A percentile compares a stretch with the other conserved stretches of the same genome.
These are phyloP conservation scores for Phlegmacium glaucopus DNA, from an alignment of 768 basidiomycete genomes.

Conservation along the genomic window DNA sequence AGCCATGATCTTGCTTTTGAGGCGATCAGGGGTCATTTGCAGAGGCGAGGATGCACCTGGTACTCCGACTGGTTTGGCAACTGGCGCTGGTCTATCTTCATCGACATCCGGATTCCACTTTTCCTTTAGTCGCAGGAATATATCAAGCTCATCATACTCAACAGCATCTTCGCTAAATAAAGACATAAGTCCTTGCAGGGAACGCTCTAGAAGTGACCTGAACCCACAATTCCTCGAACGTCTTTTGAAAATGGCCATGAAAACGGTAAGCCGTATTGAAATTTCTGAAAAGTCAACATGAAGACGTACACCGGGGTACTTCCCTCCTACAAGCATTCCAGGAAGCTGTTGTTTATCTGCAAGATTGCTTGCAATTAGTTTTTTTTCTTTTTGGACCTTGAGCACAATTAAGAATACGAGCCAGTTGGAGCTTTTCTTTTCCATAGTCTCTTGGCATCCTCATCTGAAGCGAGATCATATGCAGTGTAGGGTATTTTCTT, in stretches of 20 bases:
- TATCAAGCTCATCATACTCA: constrained; percentile 68
- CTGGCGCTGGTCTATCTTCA: constrained; percentile 53
- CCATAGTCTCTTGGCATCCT: constrained; percentile 77
- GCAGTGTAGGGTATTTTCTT: constrained; percentile 82
- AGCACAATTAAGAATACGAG: constrained; percentile 21
- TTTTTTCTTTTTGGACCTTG: too few relatives aligned
- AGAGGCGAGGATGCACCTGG: constrained; percentile 73
- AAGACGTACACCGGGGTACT: constrained; percentile 68
- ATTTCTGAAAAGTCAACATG: constrained; percentile 1
- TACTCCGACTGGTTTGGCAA: constrained; percentile 67
- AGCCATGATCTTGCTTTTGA: constrained; percentile 56
- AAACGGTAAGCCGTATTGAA: constrained; percentile 6
- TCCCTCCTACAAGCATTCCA: constrained; percentile 76
- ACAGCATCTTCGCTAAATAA: constrained; percentile 75
- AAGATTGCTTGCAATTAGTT: too few relatives aligned
- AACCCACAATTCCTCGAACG: constrained; percentile 71
- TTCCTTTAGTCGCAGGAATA: constrained; percentile 72
- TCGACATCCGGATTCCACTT: constrained; percentile 58
- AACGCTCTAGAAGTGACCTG: not conserved
- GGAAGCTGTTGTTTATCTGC: constrained; percentile 82
- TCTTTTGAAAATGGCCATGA: constrained; percentile 32
- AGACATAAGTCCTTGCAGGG: not conserved
- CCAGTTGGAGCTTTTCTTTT: constrained; percentile 74
- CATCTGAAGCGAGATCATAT: constrained; percentile 84
- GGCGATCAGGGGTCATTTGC: constrained; percentile 77